Evolutionary conservation across 441 rosid genomes (phyloP).

Genomic region (Dalechampia spathulata): DNA sequence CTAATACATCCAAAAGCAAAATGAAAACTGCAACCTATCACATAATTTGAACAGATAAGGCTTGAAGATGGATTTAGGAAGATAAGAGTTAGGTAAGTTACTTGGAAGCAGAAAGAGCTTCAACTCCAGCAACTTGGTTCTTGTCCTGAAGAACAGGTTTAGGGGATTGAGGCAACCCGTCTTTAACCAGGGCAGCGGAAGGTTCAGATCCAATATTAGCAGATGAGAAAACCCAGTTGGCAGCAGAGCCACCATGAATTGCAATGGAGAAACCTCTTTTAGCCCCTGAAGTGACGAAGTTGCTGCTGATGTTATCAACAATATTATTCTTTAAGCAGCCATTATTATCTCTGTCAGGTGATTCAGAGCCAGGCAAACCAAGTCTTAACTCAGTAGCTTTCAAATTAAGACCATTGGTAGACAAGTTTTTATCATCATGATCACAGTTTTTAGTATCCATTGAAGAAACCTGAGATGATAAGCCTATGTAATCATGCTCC

Average conservation of each 20-base stretch:
- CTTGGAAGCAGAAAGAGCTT: constrained; percentile 47
- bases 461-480: constrained; percentile 38
- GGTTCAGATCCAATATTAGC: constrained; percentile 27
- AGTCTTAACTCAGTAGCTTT: constrained; percentile 78
- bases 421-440: too few relatives aligned
- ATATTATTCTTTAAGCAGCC: background rate
- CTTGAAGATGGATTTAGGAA: background rate
- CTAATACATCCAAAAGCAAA: too few relatives aligned
- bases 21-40: background rate
- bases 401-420: constrained; percentile 39
- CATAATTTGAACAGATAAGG: background rate
- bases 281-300: constrained; percentile 36
- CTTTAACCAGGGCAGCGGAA: too few relatives aligned
- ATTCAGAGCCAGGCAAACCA: constrained; percentile 72
- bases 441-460: constrained; percentile 39
- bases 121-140: constrained; percentile 16
- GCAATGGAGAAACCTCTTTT: constrained; percentile 65
- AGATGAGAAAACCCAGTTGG: constrained; percentile 54
- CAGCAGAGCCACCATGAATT: constrained; percentile 32
- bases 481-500: constrained; percentile 57
- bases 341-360: constrained; percentile 41
- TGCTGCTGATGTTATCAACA: background rate
- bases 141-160: constrained; percentile 37
- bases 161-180: constrained; percentile 20
- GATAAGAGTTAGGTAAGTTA: constrained; percentile 20